Evolutionary conservation across 371 early-diverging fungal species (phyloP).

Genomic region (Syncephalastrum contaminatum): DNA sequence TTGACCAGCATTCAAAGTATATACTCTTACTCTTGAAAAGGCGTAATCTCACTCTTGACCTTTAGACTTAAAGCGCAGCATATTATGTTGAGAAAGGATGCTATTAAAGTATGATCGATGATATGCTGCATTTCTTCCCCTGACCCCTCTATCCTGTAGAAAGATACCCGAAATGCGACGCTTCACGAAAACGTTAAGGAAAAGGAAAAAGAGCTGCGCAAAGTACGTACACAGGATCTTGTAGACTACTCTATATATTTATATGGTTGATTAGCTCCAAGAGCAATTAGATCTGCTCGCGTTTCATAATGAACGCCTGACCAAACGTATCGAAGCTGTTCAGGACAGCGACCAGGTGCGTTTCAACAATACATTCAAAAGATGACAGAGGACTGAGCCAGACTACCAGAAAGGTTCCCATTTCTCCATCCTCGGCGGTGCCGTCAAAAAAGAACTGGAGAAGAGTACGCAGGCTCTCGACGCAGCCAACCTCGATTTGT

Average conservation of each 20-base stretch:
- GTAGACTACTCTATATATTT: background rate
- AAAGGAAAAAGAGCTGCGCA: conserved; percentile 66
- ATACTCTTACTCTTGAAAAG: background rate
- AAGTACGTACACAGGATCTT: conserved; percentile 29
- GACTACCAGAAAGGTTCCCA: conserved; percentile 39
- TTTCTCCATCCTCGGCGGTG: conserved; percentile 54
- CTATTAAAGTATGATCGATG: conserved; percentile 48
- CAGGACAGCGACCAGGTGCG: conserved; percentile 50
- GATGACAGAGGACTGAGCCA: background rate
- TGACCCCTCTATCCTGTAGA: conserved; percentile 26
- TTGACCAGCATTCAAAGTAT: conserved; percentile 64
- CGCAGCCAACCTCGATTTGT: conserved; percentile 51
- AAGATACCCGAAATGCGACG: conserved; percentile 55
- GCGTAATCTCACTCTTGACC: background rate
- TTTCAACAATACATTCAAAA: background rate
- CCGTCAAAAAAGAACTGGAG: conserved; percentile 64
- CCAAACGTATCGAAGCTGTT: conserved; percentile 63
- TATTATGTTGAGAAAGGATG: conserved; percentile 62
- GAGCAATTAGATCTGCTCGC: conserved; percentile 63
- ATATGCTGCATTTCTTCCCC: background rate
- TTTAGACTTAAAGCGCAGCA: conserved; percentile 61
- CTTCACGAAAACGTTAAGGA: conserved; percentile 63
- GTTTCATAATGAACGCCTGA: conserved; percentile 66
- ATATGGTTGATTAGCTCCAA: conserved; percentile 30
- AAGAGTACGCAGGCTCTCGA: conserved; percentile 54